A percentile compares a stretch with the other conserved stretches of the same genome.
Conservation (phyloP, 2,329 filamentous ascomycete species). For the Monilinia aucupariae region DNA sequence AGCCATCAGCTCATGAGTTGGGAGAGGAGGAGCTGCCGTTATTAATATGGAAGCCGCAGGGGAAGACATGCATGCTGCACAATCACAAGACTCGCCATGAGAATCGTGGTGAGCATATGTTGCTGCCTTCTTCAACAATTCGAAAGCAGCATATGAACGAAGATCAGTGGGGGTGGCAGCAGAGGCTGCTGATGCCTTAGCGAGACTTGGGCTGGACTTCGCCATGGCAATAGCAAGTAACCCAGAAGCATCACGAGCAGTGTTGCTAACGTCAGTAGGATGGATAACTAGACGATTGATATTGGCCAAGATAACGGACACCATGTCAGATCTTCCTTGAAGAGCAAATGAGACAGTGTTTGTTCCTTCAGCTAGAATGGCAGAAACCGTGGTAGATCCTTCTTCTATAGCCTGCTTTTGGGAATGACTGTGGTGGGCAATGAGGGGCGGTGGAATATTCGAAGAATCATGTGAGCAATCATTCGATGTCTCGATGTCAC, state of each 20-base stretch:
- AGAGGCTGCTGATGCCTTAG: background rate
- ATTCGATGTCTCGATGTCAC: background rate
- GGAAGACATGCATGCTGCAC: conserved; percentile 4
- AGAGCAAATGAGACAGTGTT: conserved; percentile 13
- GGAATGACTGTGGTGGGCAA: background rate
- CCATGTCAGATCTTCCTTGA: conserved; percentile 13
- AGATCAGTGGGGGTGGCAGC: conserved; percentile 3
- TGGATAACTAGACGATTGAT: conserved; percentile 13
- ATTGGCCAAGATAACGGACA: conserved; percentile 13
- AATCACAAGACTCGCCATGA: conserved; percentile 11
- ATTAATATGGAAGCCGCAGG: background rate
- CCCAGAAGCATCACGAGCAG: conserved; percentile 11
- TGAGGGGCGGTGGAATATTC: background rate
- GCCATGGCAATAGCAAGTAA: conserved; percentile 16
- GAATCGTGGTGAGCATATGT: background rate
- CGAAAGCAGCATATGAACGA: conserved; percentile 10
- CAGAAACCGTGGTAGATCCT: conserved; percentile 11
- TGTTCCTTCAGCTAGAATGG: conserved; percentile 13
- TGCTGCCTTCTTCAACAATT: conserved; percentile 12
- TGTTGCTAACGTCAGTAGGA: conserved; percentile 6
- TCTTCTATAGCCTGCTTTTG: background rate
- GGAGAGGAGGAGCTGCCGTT: conserved; percentile 11
- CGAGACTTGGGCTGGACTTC: conserved; percentile 2
- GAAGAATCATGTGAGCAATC: background rate
- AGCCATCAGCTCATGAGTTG: conserved; percentile 5